Base-by-base conservation (phyloP, 2,329 filamentous ascomycete species). In the Grosmannia clavigera region DNA sequence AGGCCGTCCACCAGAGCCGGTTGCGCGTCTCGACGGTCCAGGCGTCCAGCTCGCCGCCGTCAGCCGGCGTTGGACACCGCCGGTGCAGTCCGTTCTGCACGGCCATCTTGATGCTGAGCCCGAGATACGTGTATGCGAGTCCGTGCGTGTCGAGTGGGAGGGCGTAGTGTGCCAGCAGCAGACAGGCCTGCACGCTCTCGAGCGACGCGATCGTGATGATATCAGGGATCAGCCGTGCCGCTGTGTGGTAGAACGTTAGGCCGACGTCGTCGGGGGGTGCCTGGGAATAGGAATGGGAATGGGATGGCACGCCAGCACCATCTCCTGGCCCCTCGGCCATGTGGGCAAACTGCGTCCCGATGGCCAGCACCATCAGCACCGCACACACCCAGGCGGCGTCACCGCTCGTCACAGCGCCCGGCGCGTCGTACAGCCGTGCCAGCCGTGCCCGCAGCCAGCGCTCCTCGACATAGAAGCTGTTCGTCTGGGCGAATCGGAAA, bases 31-130 rank as follows among this genome's bases (percentile, higher is more conserved):
- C 79, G 16, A 78, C 71, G 62, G 78, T 75, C 35, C 73, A 72
- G 12, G 75, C 69, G 35, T 78, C 76, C 12, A 81, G 70, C 0
- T 73, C 75, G 57, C 22, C 22, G 22, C 22, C 22, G 22, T 76
- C 74, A 1, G 43, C 29, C 10, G n/a, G 46, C 10, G 46, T 31
- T 1, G 74, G 70, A 61, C 77, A 78, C 59, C 50, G 35, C 19
- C 81, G 72, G 64, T 83, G 81, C 80, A 83, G 81, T 11, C 81
- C 81, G 65, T 83, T 83, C 62, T 82, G 80, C 16, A 83, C 81
- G 1, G 80, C 81, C 61, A 83, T 70, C 61, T 81, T 81, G 51
- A 82, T 70, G 2, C 79, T 78, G 14, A 83, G 67, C 7, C 79
- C 79, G 55, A 82, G 72, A 63, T 83, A 83, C 3, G 79, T 80